These are phyloP conservation scores for Solioccasus polychromus DNA, from an alignment of 768 basidiomycete genomes.

Conservation along the genomic window DNA sequence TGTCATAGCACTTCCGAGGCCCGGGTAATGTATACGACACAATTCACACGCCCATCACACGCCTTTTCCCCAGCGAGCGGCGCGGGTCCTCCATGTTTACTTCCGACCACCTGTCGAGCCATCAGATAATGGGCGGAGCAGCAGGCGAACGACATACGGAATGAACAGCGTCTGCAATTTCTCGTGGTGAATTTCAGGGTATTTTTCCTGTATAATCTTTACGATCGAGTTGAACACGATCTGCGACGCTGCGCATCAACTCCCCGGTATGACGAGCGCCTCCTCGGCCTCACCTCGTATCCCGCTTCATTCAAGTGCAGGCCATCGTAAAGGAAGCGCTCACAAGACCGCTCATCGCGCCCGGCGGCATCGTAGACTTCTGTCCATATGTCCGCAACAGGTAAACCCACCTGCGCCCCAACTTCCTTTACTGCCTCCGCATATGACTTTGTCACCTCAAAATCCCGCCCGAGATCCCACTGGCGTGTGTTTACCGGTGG, in stretches of 20 bases:
- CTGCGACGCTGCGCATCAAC: conserved; percentile 37
- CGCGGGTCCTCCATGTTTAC: conserved; percentile 20
- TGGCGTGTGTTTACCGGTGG: conserved; percentile 75
- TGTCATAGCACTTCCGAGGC: conserved; percentile 13
- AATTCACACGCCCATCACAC: conserved; percentile 9
- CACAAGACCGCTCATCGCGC: conserved; percentile 49
- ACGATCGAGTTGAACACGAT: conserved; percentile 64
- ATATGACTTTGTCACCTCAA: conserved; percentile 62
- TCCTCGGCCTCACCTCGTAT: conserved; percentile 53
- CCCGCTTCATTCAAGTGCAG: conserved; percentile 76
- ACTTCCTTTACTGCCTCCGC: conserved; percentile 67
- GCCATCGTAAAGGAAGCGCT: conserved; percentile 64
- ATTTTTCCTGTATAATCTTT: conserved; percentile 49
- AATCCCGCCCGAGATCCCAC: conserved; percentile 52
- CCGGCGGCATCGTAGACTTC: conserved; percentile 74
- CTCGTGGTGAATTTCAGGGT: conserved; percentile 70
- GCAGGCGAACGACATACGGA: conserved; percentile 43
- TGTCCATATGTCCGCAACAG: conserved; percentile 74
- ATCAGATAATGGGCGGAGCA: conserved; percentile 2
- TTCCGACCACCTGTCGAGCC: conserved; percentile 23
- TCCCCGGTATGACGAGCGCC: not conserved
- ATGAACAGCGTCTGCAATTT: conserved; percentile 57
- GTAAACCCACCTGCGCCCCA: conserved; percentile 51
- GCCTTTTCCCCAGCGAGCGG: conserved; percentile 20
- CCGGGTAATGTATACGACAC: too few relatives aligned